Conservation (phyloP, 83 land plant species). For the Diphasiastrum complanatum region DNA sequence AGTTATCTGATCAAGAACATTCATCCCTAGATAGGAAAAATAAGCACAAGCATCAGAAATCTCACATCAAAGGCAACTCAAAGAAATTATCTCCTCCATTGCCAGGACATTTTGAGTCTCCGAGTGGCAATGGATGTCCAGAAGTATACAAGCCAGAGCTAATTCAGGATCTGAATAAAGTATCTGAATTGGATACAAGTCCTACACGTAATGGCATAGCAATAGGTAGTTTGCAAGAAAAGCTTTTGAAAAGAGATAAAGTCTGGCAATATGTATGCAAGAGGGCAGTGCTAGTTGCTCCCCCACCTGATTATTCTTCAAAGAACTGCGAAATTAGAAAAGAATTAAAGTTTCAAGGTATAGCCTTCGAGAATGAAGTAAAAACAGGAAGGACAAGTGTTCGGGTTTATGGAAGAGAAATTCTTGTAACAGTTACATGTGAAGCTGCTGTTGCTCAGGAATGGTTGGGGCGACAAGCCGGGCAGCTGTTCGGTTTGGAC, state of each 20-base stretch:
- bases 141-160: no score
- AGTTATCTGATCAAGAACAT: no score
- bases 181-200: no score
- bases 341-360: not conserved
- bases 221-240: not conserved
- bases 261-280: conserved; percentile 27
- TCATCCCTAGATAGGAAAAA: no score
- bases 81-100: no score
- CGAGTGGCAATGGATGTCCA: no score
- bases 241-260: conserved; percentile 1
- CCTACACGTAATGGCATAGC: no score
- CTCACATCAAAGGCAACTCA: no score
- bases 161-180: no score
- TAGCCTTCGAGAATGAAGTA: not conserved
- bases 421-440: conserved; percentile 29
- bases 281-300: conserved; percentile 17
- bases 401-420: conserved; percentile 16
- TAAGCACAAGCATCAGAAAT: no score
- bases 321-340: not conserved
- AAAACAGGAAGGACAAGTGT: conserved; percentile 5
- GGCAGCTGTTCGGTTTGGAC: conserved; percentile 65
- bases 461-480: conserved; percentile 26
- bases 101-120: no score
- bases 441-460: conserved; percentile 27
- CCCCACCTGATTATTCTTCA: not conserved